Base-by-base conservation (phyloP, 345 rosid species). In the Pistacia integerrima region DNA sequence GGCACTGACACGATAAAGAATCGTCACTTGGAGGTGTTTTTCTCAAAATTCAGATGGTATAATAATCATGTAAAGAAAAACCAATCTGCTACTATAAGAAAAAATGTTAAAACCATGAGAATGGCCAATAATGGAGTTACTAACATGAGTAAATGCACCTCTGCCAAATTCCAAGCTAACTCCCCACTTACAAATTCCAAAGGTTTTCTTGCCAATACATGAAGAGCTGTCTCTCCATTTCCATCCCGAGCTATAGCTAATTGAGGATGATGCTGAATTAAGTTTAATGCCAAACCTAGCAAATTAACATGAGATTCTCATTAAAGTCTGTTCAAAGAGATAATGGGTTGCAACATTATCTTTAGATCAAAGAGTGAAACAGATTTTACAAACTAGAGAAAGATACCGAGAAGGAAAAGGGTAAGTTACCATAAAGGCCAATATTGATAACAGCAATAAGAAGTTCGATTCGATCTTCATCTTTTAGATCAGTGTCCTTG, bases 251-350 rank as follows among this genome's bases (percentile, higher is more conserved):
- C 71, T 8, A 67, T 60, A 41, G 87, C 86, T 80, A 87, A 74
- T n/a, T 67, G 46, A 7, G 86, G 87, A n/a, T 76, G 67, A 54
- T 58, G 48, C 64, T 57, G 76, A 70, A 87, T 74, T 36, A 87
- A 74, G 66, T 44, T 46, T 14, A 82, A 69, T 0, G 90, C 90
- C 56, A 80, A 69, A 72, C 82, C 90, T 84, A 55, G 13, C 16
- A 6, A 69, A 22, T 61, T 46, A 73, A 61, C 2, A 30, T 30
- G 33, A 30, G 2, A 2, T 30, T 1, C 33, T 30, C 1, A 30
- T 1, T 30, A 1, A 30, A 30, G 33, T 30, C 33, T 30, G 33
- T 30, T 30, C 33, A 30, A 30, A 30, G 33, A 30, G 33, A 30
- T 30, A 1, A 30, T 0, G 33, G 33, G 33, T 30, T 30, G 33